Evolutionary conservation across 176 grass and related monocot genomes (phyloP), one percentile per base, ranked within the genome.

Genomic region (Guadua angustifolia): DNA sequence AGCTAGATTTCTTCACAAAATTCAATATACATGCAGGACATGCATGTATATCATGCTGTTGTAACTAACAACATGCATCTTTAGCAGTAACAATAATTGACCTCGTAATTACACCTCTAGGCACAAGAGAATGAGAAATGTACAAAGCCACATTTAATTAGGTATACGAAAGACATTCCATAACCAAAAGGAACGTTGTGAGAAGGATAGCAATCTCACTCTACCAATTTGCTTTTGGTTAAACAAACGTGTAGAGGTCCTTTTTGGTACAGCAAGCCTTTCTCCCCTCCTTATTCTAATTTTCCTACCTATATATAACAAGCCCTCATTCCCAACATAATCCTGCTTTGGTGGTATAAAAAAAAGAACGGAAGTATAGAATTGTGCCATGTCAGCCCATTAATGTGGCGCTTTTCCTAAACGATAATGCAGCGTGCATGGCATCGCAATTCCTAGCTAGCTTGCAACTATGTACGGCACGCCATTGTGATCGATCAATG

Each of bases 151-250:
- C 62, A 82, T 92, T 87, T 89, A 92, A 76, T 89, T 92, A 92
- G 90, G 86, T 92, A 86, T 65, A 61, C 66, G 63, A 84, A 80
- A 92, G 87, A 49, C 90, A 84, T 64, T 66, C 87, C 87, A 77
- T 81, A 75, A 92, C 75, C 79, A 75, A 92, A 92, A 89, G 83
- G 80, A 87, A 89, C 77, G 90, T 81, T 84, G 19, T 61, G 71
- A 87, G 69, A 72, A 70, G 63, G 87, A 86, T 68, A 43, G 55
- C 65, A 57, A 89, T 71, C 69, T 70, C 59, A 88, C 19, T 88
- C 79, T 74, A 62, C 22, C 24, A 21, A 21, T 72, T 68, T 64
- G 14, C 79, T 73, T 86, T 83, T 24, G 24, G 51, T 69, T 62
- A 85, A 75, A 85, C 52, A 76, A 89, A 75, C 69, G 43, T 44